Conservation (phyloP, 139 green algal genomes). For the Trebouxia sp. region DNA sequence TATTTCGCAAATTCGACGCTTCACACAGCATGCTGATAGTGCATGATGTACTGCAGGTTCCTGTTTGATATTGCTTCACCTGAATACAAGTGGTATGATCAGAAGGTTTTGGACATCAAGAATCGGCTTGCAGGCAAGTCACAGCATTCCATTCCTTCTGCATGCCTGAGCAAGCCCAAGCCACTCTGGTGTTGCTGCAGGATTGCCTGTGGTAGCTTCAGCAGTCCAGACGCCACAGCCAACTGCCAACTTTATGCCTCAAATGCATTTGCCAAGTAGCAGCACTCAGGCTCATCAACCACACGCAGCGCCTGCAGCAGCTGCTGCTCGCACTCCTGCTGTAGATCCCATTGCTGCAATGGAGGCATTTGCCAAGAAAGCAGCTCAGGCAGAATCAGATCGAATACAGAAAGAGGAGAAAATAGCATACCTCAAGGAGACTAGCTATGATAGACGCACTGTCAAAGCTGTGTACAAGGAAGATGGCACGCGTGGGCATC, state of each 20-base stretch:
- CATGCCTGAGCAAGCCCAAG: neutral
- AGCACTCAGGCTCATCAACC: too few relatives aligned
- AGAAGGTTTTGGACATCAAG: conserved; percentile 38
- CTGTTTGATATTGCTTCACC: conserved; percentile 51
- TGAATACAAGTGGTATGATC: conserved; percentile 57
- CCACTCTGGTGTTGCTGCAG: neutral
- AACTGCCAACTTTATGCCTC: neutral
- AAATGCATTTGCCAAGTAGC: neutral
- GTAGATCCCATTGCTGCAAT: conserved; percentile 62
- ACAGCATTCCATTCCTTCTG: neutral
- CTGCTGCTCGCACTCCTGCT: neutral
- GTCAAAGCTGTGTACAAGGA: conserved; percentile 61
- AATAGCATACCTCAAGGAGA: conserved; percentile 64
- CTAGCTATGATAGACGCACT: conserved; percentile 59
- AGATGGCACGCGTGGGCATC: conserved; percentile 64
- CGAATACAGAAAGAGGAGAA: conserved; percentile 23
- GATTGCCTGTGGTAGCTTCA: neutral
- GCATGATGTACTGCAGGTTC: conserved; percentile 58
- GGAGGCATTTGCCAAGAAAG: conserved; percentile 58
- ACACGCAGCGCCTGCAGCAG: neutral
- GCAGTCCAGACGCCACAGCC: neutral
- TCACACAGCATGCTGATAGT: too few relatives aligned
- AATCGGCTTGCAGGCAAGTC: conserved; percentile 32
- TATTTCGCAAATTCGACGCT: too few relatives aligned
- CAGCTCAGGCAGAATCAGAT: conserved; percentile 40